Evolutionary conservation across 192 early-diverging fungal species (phyloP), one percentile per base, ranked within the genome.

Genomic region (Chytriomyces sp.): DNA sequence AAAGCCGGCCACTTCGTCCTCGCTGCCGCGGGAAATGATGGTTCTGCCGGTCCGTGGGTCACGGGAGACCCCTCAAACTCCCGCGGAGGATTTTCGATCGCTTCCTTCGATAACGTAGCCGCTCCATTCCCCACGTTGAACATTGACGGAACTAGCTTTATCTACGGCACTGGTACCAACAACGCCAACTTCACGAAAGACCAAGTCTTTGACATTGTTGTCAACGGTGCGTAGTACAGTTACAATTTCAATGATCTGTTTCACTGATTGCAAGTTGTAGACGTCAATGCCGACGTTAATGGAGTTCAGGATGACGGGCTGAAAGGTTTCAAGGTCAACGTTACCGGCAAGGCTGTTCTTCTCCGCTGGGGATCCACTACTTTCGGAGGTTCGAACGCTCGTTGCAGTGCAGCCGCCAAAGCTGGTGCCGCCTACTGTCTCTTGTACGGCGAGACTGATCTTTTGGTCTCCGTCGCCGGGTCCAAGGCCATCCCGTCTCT

Each of bases 21-120:
- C 12, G 80, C 87, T 52, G 80, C 88, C 22, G 80, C 81, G 34
- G 95, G 95, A 19, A 96, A 96, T 81, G 83, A 89, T 36, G 93
- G 93, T 39, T 37, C 65, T 30, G 73, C 75, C 31, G 91, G 91
- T 1, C 31, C 90, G 0, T 86, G 77, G 53, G 82, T 84, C 39
- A 79, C 81, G 2, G 74, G 80, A n/a, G 33, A 30, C 28, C 63
- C 77, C 14, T 38, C 40, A 4, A 37, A 38, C 57, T 59, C 57
- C 4, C 19, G 41, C 30, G 75, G 74, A 38, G 69, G 26, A 32
- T 72, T 79, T 7, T 62, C 64, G 36, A 26, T 76, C 32, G 77
- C 77, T 22, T 68, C 64, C 2, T 68, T 61, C 55, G 77, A 53
- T 52, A 59, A 55, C 34, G 62, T 65, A n/a, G 60, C 59, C 39